Conservation (phyloP, 768 basidiomycete species). For the Tricholoma saponaceum region DNA sequence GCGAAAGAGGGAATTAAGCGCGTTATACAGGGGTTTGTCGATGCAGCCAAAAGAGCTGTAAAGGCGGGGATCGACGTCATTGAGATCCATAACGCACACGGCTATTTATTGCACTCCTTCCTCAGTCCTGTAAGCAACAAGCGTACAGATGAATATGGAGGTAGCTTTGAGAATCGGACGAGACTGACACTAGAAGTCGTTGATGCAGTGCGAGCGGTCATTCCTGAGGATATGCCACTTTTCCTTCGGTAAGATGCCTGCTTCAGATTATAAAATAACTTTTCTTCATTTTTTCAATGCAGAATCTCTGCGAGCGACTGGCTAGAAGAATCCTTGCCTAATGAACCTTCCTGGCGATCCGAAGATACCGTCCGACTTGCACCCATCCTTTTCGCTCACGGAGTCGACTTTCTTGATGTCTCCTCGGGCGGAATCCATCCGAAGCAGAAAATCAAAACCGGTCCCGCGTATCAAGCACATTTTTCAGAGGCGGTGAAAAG, state of each 20-base stretch:
- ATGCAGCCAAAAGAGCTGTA: constrained; percentile 48
- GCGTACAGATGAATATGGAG: constrained; percentile 67
- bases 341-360: constrained; percentile 62
- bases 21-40: constrained; percentile 52
- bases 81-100: constrained; percentile 65
- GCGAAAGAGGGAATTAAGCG: constrained; percentile 52
- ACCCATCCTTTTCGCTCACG: constrained; percentile 52
- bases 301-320: constrained; percentile 75
- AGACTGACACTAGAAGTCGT: constrained; percentile 61
- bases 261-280: constrained; percentile 2
- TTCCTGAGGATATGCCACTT: constrained; percentile 61
- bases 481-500: constrained; percentile 51
- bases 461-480: constrained; percentile 49
- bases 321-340: constrained; percentile 53
- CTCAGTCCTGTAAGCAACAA: constrained; percentile 57
- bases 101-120: constrained; percentile 56
- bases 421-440: constrained; percentile 59
- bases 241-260: constrained; percentile 54
- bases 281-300: neutral
- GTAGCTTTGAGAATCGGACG: constrained; percentile 65
- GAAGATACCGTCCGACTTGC: constrained; percentile 67
- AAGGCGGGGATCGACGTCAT: constrained; percentile 57
- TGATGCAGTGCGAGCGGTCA: constrained; percentile 56
- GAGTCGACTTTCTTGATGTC: constrained; percentile 75
- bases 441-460: constrained; percentile 31